Conservation (phyloP, 2,329 filamentous ascomycete genomes). For the Amylocarpus encephaloides region DNA sequence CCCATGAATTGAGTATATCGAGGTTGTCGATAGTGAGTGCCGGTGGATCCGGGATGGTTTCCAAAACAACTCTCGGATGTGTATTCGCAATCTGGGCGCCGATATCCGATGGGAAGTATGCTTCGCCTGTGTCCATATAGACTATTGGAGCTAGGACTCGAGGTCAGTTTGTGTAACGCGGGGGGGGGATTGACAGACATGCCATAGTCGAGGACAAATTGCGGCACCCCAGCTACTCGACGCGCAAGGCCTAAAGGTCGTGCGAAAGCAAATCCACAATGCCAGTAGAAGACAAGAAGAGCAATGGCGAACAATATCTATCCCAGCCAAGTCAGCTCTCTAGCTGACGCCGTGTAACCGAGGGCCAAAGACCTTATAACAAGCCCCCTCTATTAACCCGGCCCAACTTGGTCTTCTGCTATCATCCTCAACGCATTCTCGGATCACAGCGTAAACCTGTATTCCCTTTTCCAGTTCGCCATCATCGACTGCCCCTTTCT, state of each 20-base stretch:
- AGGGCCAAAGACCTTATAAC: conserved; percentile 2
- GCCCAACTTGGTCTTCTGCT: not conserved
- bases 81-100: conserved; percentile 40
- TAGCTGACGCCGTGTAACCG: not conserved
- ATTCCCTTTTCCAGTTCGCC: conserved; percentile 17
- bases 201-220: conserved; percentile 42
- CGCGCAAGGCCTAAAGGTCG: conserved; percentile 3
- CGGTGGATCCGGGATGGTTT: conserved; percentile 33
- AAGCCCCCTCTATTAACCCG: not conserved
- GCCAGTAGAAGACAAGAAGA: conserved; percentile 17
- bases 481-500: conserved; percentile 5
- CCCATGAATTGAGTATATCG: conserved; percentile 39
- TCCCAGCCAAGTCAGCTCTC: not conserved
- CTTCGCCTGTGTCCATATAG: conserved; percentile 43
- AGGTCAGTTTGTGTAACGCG: not conserved
- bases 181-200: conserved; percentile 8
- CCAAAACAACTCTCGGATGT: conserved; percentile 38
- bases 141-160: conserved; percentile 41
- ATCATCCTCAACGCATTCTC: not conserved
- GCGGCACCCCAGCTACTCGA: conserved; percentile 32
- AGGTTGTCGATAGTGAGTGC: conserved; percentile 42
- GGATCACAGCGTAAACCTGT: not conserved
- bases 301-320: conserved; percentile 16
- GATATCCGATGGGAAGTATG: conserved; percentile 45
- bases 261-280: conserved; percentile 9